phyloP scores from a whole-genome alignment of 2,329 filamentous ascomycete genomes.

The Hypomyces rosellus region DNA sequence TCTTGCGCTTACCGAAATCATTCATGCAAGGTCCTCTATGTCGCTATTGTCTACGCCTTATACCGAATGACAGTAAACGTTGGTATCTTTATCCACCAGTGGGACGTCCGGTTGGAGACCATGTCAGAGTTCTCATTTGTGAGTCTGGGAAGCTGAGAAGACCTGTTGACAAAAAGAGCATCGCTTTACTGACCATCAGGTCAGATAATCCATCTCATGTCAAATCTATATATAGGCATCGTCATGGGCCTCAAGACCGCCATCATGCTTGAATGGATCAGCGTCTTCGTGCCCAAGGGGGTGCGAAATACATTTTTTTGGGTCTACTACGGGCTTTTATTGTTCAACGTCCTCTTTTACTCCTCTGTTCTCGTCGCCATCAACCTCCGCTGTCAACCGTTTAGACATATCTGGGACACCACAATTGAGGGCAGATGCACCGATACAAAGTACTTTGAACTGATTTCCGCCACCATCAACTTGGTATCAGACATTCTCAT shows the following conservation, averaged over 20 bases:
- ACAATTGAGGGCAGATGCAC: conserved; percentile 19
- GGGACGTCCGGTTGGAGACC: neutral
- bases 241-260: conserved; percentile 11
- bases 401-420: conserved; percentile 21
- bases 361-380: conserved; percentile 15
- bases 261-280: conserved; percentile 13
- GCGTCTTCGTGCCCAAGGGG: conserved; percentile 10
- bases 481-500: conserved; percentile 21
- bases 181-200: neutral
- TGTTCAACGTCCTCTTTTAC: conserved; percentile 16
- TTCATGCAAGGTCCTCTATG: neutral
- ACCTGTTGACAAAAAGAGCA: too few relatives aligned
- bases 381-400: conserved; percentile 20
- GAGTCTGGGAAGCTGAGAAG: neutral
- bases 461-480: conserved; percentile 19
- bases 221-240: neutral
- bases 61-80: neutral
- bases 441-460: conserved; percentile 14
- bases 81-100: neutral
- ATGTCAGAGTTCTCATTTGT: neutral
- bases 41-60: neutral
- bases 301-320: conserved; percentile 18
- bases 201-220: neutral
- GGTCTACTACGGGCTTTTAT: conserved; percentile 17
- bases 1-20: neutral